Percentiles rank a stretch among this genome's conserved stretches.
These are phyloP conservation scores for Naganishia onofrii DNA, from an alignment of 768 basidiomycete species.

Conservation along the genomic window DNA sequence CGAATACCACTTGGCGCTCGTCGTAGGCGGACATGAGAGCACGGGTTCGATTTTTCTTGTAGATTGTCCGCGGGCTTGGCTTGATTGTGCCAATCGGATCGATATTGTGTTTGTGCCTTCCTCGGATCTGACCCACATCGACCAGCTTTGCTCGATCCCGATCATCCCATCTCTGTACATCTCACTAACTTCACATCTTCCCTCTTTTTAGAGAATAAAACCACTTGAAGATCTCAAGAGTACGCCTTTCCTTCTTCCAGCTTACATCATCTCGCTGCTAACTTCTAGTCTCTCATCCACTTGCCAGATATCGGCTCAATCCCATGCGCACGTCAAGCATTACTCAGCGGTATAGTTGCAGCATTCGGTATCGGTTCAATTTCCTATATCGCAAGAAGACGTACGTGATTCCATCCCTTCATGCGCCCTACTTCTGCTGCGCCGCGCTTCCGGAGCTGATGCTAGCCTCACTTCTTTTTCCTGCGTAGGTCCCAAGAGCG, in stretches of 20 bases:
- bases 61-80: too few relatives aligned
- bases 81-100: too few relatives aligned
- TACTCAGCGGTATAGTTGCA: slow-evolving; percentile 49
- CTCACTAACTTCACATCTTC: not conserved
- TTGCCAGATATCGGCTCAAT: slow-evolving; percentile 43
- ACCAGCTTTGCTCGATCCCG: too few relatives aligned
- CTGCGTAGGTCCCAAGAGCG: slow-evolving; percentile 25
- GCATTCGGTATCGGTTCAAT: slow-evolving; percentile 47
- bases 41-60: too few relatives aligned
- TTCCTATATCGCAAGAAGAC: slow-evolving; percentile 41
- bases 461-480: too few relatives aligned
- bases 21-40: too few relatives aligned
- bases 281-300: not conserved
- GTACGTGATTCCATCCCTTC: slow-evolving; percentile 31
- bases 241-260: slow-evolving; percentile 16
- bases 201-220: slow-evolving; percentile 35
- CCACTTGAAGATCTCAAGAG: slow-evolving; percentile 42
- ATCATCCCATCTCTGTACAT: not conserved
- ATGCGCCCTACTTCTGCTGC: not conserved
- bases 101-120: too few relatives aligned
- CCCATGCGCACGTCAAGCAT: slow-evolving; percentile 46
- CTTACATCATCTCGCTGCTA: not conserved
- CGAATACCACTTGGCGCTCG: too few relatives aligned
- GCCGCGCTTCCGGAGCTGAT: not conserved
- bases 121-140: too few relatives aligned